phyloP scores from a whole-genome alignment of 176 grass and related monocot genomes.

The Aegilops umbellulata region DNA sequence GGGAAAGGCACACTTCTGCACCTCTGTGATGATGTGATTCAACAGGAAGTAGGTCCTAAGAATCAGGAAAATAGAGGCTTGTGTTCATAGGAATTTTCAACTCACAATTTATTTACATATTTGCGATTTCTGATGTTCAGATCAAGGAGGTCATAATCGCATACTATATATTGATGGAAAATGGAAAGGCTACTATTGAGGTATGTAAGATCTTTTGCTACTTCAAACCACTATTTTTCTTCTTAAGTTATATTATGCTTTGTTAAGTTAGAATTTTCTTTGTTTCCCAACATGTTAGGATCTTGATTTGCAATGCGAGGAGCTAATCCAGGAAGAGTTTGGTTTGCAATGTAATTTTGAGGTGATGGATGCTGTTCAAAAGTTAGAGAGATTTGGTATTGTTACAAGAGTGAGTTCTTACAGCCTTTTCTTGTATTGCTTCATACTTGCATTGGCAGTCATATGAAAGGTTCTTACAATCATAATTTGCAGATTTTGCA shows the following conservation, averaged over 20 bases:
- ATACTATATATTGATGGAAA: constrained; percentile 99
- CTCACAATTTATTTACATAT: constrained; percentile 22
- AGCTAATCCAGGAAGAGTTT: constrained; percentile 95
- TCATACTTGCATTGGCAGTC: not conserved
- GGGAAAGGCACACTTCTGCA: constrained; percentile 94
- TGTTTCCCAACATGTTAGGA: constrained; percentile 47
- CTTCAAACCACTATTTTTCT: not conserved
- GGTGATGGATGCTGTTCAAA: constrained; percentile 86
- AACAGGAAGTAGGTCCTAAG: constrained; percentile 75
- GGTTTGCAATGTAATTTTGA: constrained; percentile 92
- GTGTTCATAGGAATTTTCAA: not conserved
- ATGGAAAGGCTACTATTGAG: constrained; percentile 83
- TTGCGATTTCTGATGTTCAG: constrained; percentile 43
- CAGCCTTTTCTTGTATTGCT: constrained; percentile 17
- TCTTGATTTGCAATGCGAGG: constrained; percentile 91
- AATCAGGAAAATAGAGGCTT: not conserved
- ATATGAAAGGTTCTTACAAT: not conserved
- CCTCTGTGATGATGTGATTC: constrained; percentile 95
- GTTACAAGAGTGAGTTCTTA: constrained; percentile 74
- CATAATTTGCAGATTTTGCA: not conserved
- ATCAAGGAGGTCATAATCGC: constrained; percentile 97
- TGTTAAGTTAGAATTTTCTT: constrained; percentile 8
- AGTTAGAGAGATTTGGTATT: constrained; percentile 90
- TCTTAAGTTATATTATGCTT: not conserved
- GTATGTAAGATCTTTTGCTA: constrained; percentile 25